Conservation (phyloP, 2,329 filamentous ascomycete species). For the Aciculosporium take region DNA sequence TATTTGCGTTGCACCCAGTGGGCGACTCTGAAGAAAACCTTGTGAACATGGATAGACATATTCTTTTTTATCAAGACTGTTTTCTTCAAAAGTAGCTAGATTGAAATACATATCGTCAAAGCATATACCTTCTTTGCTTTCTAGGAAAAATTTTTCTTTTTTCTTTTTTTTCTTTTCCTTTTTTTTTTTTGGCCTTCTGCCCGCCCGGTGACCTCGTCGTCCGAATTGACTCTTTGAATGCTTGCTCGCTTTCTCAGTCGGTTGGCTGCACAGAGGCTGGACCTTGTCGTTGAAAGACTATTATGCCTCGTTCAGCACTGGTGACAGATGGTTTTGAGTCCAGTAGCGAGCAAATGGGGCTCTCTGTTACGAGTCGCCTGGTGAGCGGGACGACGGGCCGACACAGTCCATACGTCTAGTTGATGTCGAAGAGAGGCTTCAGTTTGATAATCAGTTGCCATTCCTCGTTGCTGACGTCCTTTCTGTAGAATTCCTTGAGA, state of each 20-base stretch:
- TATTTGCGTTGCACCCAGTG: no score
- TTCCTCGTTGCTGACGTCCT: conserved; percentile 80
- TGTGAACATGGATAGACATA: no score
- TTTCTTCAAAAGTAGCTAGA: background rate
- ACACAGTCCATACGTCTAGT: conserved; percentile 27
- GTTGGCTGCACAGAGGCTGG: background rate
- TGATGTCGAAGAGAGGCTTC: conserved; percentile 86
- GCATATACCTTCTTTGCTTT: background rate
- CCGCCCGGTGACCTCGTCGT: no score
- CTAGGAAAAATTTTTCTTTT: background rate
- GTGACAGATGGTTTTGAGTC: no score
- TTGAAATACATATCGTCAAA: background rate
- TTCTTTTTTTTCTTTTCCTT: background rate
- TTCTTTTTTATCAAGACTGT: background rate
- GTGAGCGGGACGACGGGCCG: no score
- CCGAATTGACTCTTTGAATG: background rate
- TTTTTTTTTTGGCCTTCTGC: background rate
- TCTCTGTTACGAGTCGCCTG: no score
- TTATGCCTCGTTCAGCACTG: background rate
- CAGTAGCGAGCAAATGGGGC: no score
- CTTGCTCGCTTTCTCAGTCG: no score
- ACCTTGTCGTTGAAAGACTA: no score
- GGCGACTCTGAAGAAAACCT: no score
- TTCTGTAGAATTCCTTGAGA: conserved; percentile 87
- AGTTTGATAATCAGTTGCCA: conserved; percentile 91